These are phyloP conservation scores for Chalaropsis thielavioides DNA, from an alignment of 2,329 filamentous ascomycete species.

Conservation along the genomic window DNA sequence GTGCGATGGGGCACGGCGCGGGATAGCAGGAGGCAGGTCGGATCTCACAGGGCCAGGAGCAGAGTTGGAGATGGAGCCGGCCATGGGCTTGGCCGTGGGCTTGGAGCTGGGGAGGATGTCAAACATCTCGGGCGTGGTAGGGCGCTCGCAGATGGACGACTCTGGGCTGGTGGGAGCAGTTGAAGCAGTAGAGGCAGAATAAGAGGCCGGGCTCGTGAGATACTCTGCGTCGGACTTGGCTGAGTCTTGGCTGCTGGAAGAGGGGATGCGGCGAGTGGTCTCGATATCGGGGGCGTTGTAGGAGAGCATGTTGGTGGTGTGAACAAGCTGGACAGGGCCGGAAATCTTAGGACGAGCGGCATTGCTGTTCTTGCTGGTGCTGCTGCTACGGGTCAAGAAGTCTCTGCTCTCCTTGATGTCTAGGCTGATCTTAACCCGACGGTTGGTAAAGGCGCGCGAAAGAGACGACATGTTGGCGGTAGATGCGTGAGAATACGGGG, in stretches of 20 bases:
- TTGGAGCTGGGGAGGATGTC: conserved; percentile 33
- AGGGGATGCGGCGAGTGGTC: conserved; percentile 28
- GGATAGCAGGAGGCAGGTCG: conserved; percentile 48
- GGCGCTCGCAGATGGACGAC: conserved; percentile 39
- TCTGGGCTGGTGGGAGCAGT: conserved; percentile 58
- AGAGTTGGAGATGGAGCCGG: neutral
- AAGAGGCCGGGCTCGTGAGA: conserved; percentile 41
- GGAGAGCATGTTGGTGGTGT: conserved; percentile 90
- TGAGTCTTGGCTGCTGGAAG: conserved; percentile 38
- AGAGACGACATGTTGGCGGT: conserved; percentile 39
- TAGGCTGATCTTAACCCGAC: conserved; percentile 42
- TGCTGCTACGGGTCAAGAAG: conserved; percentile 36
- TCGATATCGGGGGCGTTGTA: conserved; percentile 80
- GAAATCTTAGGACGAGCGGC: conserved; percentile 59
- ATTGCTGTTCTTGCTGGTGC: conserved; percentile 32
- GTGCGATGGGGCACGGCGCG: conserved; percentile 68
- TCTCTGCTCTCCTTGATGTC: conserved; percentile 31
- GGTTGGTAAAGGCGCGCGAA: conserved; percentile 57
- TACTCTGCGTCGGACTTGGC: conserved; percentile 54
- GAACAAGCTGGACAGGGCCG: conserved; percentile 68
- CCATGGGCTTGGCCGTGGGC: conserved; percentile 20
- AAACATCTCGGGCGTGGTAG: conserved; percentile 47
- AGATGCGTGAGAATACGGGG: conserved; percentile 6
- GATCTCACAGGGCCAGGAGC: neutral
- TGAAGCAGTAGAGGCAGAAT: conserved; percentile 20